phyloP scores from a whole-genome alignment of 169 alveolate genomes.

The Theileria equi region DNA sequence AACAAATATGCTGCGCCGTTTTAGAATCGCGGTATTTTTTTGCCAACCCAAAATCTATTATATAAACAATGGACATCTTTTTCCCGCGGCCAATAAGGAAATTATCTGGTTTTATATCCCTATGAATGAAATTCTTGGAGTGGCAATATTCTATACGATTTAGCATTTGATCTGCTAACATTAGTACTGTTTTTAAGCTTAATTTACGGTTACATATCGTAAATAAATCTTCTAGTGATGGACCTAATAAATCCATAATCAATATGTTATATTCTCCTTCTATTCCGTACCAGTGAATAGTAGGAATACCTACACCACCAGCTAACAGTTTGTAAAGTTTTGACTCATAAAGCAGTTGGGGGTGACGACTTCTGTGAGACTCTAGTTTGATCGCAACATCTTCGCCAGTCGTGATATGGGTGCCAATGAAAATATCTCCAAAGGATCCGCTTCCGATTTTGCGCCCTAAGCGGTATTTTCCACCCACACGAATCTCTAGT shows the following conservation, averaged over 20 bases:
- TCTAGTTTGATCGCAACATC: slow-evolving; percentile 96
- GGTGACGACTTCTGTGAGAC: slow-evolving; percentile 92
- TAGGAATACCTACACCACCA: slow-evolving; percentile 96
- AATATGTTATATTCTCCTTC: slow-evolving; percentile 97
- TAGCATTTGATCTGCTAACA: slow-evolving; percentile 95
- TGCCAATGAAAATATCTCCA: slow-evolving; percentile 96
- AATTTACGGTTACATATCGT: slow-evolving; percentile 92
- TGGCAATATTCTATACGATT: slow-evolving; percentile 92
- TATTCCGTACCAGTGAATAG: slow-evolving; percentile 96
- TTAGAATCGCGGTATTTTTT: slow-evolving; percentile 93
- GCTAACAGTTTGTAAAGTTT: slow-evolving; percentile 91
- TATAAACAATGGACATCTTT: slow-evolving; percentile 83
- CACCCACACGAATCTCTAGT: slow-evolving; percentile 95
- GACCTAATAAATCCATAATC: slow-evolving; percentile 96
- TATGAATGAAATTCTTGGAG: slow-evolving; percentile 92
- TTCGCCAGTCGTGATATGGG: slow-evolving; percentile 91
- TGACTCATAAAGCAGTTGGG: slow-evolving; percentile 95
- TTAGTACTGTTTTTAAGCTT: slow-evolving; percentile 90
- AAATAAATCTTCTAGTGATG: slow-evolving; percentile 95
- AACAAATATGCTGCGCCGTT: slow-evolving; percentile 96
- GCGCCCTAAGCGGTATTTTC: slow-evolving; percentile 94
- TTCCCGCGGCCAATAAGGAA: slow-evolving; percentile 90
- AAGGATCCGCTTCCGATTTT: slow-evolving; percentile 99
- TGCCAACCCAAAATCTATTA: slow-evolving; percentile 95
- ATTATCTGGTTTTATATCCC: slow-evolving; percentile 98